These are phyloP conservation scores for Athelia psychrophila DNA, from an alignment of 1,284 basidiomycete genomes.

Conservation along the genomic window DNA sequence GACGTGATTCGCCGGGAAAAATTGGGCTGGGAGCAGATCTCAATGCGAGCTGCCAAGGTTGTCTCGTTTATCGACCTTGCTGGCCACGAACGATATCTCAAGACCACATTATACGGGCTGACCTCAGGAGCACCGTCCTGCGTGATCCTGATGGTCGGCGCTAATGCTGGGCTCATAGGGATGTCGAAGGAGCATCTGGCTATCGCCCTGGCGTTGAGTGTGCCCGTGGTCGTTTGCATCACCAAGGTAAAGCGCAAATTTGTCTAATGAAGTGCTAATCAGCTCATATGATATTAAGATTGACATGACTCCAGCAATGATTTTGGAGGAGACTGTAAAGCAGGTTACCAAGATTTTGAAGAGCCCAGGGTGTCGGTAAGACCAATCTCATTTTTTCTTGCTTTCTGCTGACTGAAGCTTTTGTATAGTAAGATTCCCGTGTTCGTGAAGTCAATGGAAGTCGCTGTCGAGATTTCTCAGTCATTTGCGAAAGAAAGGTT, in stretches of 20 bases:
- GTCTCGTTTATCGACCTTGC: slow-evolving; percentile 94
- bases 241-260: slow-evolving; percentile 73
- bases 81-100: slow-evolving; percentile 86
- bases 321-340: slow-evolving; percentile 86
- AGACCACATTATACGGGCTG: slow-evolving; percentile 94
- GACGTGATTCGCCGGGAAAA: slow-evolving; percentile 78
- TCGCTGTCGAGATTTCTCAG: slow-evolving; percentile 75
- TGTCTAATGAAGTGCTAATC: not conserved
- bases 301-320: slow-evolving; percentile 96
- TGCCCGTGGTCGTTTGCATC: slow-evolving; percentile 92
- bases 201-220: slow-evolving; percentile 89
- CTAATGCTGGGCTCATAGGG: slow-evolving; percentile 93
- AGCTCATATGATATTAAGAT: slow-evolving; percentile 49
- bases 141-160: slow-evolving; percentile 94
- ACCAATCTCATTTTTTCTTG: slow-evolving; percentile 9
- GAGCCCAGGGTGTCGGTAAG: slow-evolving; percentile 88
- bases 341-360: slow-evolving; percentile 93
- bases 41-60: slow-evolving; percentile 86
- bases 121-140: slow-evolving; percentile 95
- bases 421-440: slow-evolving; percentile 66
- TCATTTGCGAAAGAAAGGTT: slow-evolving; percentile 71
- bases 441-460: slow-evolving; percentile 73
- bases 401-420: not conserved
- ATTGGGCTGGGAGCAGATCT: slow-evolving; percentile 96
- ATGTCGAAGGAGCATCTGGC: slow-evolving; percentile 99